A percentile compares a stretch with the other conserved stretches of the same genome.
phyloP scores from a whole-genome alignment of 116 monocot genomes.

The Dioscorea cayenensis region DNA sequence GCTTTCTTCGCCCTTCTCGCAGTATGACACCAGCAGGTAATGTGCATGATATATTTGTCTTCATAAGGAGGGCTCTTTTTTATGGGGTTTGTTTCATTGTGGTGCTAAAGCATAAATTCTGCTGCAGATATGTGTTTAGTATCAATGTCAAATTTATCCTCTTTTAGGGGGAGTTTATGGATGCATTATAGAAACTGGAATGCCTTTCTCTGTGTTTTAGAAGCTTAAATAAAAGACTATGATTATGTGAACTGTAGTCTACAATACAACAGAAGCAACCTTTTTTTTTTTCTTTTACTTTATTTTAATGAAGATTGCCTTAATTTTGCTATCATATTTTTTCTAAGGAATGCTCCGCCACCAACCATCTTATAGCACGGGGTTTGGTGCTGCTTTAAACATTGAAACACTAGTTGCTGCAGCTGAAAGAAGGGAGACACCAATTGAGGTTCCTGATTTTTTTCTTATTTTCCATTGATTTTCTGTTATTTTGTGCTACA shows the following conservation, averaged over 20 bases:
- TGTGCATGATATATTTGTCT: not conserved
- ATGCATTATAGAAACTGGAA: no score
- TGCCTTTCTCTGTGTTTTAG: no score
- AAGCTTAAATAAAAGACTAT: not conserved
- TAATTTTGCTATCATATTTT: conserved; percentile 2
- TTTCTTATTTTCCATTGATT: conserved; percentile 4
- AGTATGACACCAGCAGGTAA: conserved; percentile 51
- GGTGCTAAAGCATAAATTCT: not conserved
- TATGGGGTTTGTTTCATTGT: not conserved
- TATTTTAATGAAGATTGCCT: not conserved
- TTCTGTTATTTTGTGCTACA: not conserved
- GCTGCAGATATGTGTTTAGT: not conserved
- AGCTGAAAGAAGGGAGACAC: conserved; percentile 92
- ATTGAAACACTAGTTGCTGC: conserved; percentile 95
- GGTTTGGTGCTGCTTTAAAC: conserved; percentile 92
- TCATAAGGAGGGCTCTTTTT: no score
- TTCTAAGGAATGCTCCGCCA: conserved; percentile 62
- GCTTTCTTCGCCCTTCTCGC: conserved; percentile 56
- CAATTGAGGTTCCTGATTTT: conserved; percentile 54
- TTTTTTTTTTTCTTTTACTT: not conserved
- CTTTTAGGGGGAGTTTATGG: no score
- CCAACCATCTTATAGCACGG: conserved; percentile 61
- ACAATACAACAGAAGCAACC: not conserved
- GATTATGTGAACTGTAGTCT: not conserved
- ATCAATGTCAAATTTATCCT: not conserved